Base-by-base conservation (phyloP, 2,329 filamentous ascomycete species). In the Pyrenochaeta sp. region DNA sequence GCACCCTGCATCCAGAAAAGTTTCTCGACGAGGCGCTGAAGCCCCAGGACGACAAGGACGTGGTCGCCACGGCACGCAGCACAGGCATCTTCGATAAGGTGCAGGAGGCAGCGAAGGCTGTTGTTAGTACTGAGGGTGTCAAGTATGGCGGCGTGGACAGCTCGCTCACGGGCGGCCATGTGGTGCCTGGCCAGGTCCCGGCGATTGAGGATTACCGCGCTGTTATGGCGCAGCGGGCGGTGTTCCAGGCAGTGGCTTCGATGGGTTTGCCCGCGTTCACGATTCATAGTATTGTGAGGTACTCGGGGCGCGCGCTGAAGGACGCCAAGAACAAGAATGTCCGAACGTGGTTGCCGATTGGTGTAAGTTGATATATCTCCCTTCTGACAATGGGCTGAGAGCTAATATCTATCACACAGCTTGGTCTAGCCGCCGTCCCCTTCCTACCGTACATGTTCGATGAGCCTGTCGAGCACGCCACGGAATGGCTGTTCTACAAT, bases 191-290 rank as follows among this genome's bases (percentile, higher is more conserved):
- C 0, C 73, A 69, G 22, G 79, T 89, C 19, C 75, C 89, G 4
- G 85, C 91, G 5, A 81, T 96, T 22, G 91, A 99, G 60, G 93
- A 99, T 68, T 99, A 89, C 65, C 79, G 91, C 29, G 86, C 89
- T 10, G 90, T 99, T 5, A 95, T 96, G 88, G 87, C 86, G 17
- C 90, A 99, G 75, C 79, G 94, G 53, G 92, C 85, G 2, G 81
- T 96, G 15, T 99, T 99, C 74, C 94, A 99, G 74, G 85, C 84
- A 54, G 51, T 99, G 34, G 94, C 94, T 0, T 90, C 85, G 63
- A 99, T 99, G 94, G 94, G 90, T 2, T 72, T 97, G 55, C 94
- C 93, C 0, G 93, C 92, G 0, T 90, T 96, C 51, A 96, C 91
- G 0, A 96, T 97, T 44, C 93, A 96, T 72, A 91, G 87, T 50